phyloP scores from a whole-genome alignment of 208 protist species.

The Vickermania spadyakhi region DNA sequence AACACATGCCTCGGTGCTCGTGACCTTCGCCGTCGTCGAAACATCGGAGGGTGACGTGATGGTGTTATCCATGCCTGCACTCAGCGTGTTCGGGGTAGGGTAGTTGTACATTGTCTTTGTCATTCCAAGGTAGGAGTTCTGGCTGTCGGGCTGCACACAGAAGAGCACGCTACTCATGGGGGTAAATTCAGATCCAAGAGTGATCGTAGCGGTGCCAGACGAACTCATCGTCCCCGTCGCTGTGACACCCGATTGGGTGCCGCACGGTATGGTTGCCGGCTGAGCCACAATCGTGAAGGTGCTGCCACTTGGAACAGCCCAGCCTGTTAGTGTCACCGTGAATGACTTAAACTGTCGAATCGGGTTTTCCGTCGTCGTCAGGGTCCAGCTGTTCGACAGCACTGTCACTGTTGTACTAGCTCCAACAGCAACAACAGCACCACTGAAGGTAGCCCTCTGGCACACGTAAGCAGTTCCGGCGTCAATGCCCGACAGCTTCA shows the following conservation, averaged over 20 bases:
- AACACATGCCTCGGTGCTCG: too few relatives aligned
- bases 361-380: slow-evolving; percentile 12
- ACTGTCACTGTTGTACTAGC: too few relatives aligned
- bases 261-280: slow-evolving; percentile 18
- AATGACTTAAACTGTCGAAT: slow-evolving; percentile 31
- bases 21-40: too few relatives aligned
- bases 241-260: slow-evolving; percentile 13
- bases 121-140: background rate
- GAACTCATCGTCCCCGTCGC: slow-evolving; percentile 21
- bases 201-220: slow-evolving; percentile 9
- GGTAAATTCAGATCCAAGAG: slow-evolving; percentile 14
- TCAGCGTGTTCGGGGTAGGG: background rate
- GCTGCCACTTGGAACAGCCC: slow-evolving; percentile 6
- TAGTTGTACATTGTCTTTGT: background rate
- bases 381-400: too few relatives aligned
- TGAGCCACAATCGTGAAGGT: slow-evolving; percentile 2
- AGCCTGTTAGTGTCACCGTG: slow-evolving; percentile 19
- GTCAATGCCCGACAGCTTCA: slow-evolving; percentile 4
- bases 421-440: too few relatives aligned
- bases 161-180: slow-evolving; percentile 17
- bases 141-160: background rate
- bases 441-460: too few relatives aligned
- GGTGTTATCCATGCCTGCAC: background rate
- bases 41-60: background rate
- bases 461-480: too few relatives aligned